phyloP scores from a whole-genome alignment of 1,284 basidiomycete species.

The Papiliotrema flavescens region DNA sequence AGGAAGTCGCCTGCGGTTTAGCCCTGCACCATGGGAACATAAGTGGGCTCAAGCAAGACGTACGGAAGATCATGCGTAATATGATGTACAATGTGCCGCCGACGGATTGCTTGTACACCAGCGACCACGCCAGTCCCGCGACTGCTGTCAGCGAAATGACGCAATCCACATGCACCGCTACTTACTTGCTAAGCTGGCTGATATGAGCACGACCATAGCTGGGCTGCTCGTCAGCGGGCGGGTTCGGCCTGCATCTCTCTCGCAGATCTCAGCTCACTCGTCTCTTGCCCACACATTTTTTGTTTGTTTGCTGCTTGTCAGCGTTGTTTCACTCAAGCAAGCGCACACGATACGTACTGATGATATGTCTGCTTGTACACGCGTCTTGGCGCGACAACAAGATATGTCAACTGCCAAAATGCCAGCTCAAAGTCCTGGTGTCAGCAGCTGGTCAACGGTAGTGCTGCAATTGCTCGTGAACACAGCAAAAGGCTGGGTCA shows the following conservation, averaged over 20 bases:
- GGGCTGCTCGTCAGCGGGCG: conserved; percentile 51
- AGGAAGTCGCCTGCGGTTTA: conserved; percentile 63
- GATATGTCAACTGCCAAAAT: conserved; percentile 86
- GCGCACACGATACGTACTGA: conserved; percentile 29
- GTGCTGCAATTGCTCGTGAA: no score
- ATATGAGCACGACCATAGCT: conserved; percentile 80
- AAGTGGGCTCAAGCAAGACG: conserved; percentile 3
- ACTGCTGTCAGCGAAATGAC: conserved; percentile 51
- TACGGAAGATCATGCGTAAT: conserved; percentile 72
- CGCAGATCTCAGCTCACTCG: conserved; percentile 51
- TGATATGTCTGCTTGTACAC: conserved; percentile 60
- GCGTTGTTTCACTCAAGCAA: conserved; percentile 4
- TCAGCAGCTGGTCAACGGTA: no score
- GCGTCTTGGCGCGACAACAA: conserved; percentile 82
- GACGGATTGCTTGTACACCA: conserved; percentile 68
- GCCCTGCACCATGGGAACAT: neutral
- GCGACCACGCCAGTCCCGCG: conserved; percentile 74
- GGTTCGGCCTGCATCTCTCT: neutral
- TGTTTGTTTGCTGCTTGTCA: conserved; percentile 63
- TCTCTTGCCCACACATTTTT: conserved; percentile 97
- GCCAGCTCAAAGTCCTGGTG: conserved; percentile 87
- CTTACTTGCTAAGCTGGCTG: conserved; percentile 68
- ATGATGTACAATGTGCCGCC: conserved; percentile 62
- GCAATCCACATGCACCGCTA: conserved; percentile 5
- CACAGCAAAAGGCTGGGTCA: no score